phyloP scores from a whole-genome alignment of 306 rosid genomes.

The Cicer chorassanicum region DNA sequence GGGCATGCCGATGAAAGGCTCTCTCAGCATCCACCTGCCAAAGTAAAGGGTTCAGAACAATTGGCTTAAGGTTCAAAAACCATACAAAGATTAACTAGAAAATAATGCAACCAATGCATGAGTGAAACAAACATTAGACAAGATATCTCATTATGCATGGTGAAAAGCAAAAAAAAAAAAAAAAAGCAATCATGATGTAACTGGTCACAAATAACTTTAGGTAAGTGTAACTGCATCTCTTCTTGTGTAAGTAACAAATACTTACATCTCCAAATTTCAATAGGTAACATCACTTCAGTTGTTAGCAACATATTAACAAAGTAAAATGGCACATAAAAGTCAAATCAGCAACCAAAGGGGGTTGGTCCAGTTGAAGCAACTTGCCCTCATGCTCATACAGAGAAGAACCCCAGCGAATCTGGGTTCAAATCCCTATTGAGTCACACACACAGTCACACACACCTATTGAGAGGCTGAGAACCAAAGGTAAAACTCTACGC shows the following conservation, averaged over 20 bases:
- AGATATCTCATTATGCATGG: constrained; percentile 10
- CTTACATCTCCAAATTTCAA: constrained; percentile 2
- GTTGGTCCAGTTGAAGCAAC: background rate
- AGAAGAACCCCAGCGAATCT: too few relatives aligned
- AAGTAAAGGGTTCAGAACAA: constrained; percentile 18
- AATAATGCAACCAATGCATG: constrained; percentile 14
- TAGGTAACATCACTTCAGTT: constrained; percentile 6
- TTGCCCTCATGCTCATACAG: too few relatives aligned
- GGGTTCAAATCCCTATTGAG: too few relatives aligned
- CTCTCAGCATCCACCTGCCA: constrained; percentile 86
- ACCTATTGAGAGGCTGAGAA: too few relatives aligned
- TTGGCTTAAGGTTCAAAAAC: constrained; percentile 41
- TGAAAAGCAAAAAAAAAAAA: background rate
- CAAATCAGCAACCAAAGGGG: constrained; percentile 9
- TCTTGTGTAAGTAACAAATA: background rate
- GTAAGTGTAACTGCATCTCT: too few relatives aligned
- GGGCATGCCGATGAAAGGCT: constrained; percentile 77
- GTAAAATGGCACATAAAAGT: constrained; percentile 20
- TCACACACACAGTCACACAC: too few relatives aligned
- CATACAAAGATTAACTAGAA: constrained; percentile 6
- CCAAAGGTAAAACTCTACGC: background rate
- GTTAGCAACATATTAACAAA: background rate
- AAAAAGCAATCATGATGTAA: too few relatives aligned
- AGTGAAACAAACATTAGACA: constrained; percentile 31
- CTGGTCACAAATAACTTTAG: too few relatives aligned